These are phyloP conservation scores for Penicillium crustosum DNA, from an alignment of 2,329 filamentous ascomycete genomes.

Conservation along the genomic window DNA sequence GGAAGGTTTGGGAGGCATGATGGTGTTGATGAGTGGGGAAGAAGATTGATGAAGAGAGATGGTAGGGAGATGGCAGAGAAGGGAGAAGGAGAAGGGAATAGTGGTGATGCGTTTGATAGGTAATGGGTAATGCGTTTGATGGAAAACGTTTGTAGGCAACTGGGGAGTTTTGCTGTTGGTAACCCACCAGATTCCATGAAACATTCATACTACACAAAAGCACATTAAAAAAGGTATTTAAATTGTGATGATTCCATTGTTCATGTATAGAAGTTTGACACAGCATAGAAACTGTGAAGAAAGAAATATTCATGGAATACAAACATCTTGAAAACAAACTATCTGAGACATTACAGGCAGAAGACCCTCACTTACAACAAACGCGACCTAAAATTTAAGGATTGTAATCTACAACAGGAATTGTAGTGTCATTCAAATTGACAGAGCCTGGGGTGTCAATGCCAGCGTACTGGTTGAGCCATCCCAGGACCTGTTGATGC, in stretches of 20 bases:
- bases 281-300: neutral
- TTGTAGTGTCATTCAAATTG: constrained; percentile 34
- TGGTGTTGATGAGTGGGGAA: neutral
- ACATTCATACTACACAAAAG: neutral
- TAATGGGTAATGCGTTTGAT: neutral
- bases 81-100: neutral
- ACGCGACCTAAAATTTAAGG: constrained; percentile 8
- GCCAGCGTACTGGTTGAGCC: constrained; percentile 59
- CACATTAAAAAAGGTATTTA: neutral
- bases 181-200: neutral
- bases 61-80: neutral
- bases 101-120: neutral
- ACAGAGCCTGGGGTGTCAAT: constrained; percentile 33
- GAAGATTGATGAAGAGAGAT: neutral
- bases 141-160: neutral
- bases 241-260: neutral
- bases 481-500: constrained; percentile 78
- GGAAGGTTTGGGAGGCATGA: neutral
- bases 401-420: constrained; percentile 36
- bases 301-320: neutral
- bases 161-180: no score
- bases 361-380: neutral
- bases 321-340: neutral
- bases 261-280: neutral
- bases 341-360: neutral